These are phyloP conservation scores for Luffa aegyptiaca DNA, from an alignment of 306 rosid genomes.

Conservation along the genomic window DNA sequence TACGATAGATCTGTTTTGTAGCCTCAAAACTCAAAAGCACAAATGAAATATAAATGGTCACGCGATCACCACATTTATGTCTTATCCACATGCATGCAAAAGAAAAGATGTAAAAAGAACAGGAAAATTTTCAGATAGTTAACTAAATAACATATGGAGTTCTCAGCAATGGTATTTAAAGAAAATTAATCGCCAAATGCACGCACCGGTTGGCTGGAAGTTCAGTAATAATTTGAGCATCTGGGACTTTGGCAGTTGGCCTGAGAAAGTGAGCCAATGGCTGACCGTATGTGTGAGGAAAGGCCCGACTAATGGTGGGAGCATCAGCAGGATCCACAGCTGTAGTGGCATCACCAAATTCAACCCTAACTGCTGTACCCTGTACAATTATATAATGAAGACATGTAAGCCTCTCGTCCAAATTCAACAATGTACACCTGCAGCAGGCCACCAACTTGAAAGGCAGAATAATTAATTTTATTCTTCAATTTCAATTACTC, in stretches of 20 bases:
- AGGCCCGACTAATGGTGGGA: conserved; percentile 42
- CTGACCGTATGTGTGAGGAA: conserved; percentile 73
- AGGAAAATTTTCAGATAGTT: neutral
- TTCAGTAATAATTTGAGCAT: conserved; percentile 84
- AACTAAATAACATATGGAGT: neutral
- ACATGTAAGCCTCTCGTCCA: neutral
- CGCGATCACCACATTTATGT: neutral
- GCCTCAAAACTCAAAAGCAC: neutral
- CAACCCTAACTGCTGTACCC: conserved; percentile 97
- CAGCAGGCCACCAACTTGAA: neutral
- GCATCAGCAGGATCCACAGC: conserved; percentile 68
- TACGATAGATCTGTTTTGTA: neutral
- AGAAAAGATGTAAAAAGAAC: conserved; percentile 13
- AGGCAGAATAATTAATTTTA: neutral
- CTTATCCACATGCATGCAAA: neutral
- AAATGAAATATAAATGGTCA: neutral
- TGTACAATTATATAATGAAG: conserved; percentile 19
- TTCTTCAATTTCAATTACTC: neutral
- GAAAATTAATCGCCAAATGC: neutral
- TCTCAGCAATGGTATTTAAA: neutral
- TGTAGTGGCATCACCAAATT: conserved; percentile 81
- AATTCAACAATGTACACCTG: neutral
- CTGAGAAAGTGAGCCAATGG: conserved; percentile 98
- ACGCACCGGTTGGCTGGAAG: conserved; percentile 61
- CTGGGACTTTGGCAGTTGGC: conserved; percentile 80